Base-by-base conservation (phyloP, 768 basidiomycete species). In the Rhodocollybia butyracea region DNA sequence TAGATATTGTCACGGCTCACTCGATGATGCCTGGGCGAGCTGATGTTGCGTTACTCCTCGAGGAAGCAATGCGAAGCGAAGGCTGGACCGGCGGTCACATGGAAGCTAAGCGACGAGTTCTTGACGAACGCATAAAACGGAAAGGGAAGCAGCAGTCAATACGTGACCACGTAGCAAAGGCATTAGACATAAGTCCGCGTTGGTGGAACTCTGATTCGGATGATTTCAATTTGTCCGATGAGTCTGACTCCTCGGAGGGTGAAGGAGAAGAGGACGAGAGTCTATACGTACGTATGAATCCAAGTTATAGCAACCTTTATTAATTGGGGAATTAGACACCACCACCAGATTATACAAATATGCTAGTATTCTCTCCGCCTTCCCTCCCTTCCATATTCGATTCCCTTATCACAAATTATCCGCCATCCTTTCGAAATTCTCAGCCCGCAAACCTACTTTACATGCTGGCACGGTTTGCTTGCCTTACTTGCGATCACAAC, bases 371-470 rank as follows among this genome's bases (percentile, higher is more conserved):
- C 73, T 88, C 93, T 15, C 90, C 92, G 3, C 76, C 83, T 38
- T 77, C 86, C 12, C 72, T 98, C 8, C 85, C 91, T 1, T 76
- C 80, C 57, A 87, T 95, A 32, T 86, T 96, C 60, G 84, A 89
- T 60, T 85, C 91, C 7, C 72, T 98, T 32, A 88, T 98, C 66
- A 82, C 81, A 22, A 84, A 86, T 62, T 90, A 86, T 67, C 81
- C 73, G 39, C 85, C 91, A 5, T 78, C 81, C 19, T 76, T 90
- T 45, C 81, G 82, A 47, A 87, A 94, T 69, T 72, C 88, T 2
- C 84, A 94, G 31, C 95, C 97, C 15, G 97, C 96, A 27, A 98
- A 96, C 66, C 84, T 84, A 11, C 73, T 99, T 46, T 97, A 94
- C 70, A 82, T 97, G 73, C 80, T 94, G 50, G 87, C 93, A 12